Evolutionary conservation across 2,329 filamentous ascomycete genomes (phyloP), one percentile per base, ranked within the genome.

Genomic region (Plenodomus biglobosus): DNA sequence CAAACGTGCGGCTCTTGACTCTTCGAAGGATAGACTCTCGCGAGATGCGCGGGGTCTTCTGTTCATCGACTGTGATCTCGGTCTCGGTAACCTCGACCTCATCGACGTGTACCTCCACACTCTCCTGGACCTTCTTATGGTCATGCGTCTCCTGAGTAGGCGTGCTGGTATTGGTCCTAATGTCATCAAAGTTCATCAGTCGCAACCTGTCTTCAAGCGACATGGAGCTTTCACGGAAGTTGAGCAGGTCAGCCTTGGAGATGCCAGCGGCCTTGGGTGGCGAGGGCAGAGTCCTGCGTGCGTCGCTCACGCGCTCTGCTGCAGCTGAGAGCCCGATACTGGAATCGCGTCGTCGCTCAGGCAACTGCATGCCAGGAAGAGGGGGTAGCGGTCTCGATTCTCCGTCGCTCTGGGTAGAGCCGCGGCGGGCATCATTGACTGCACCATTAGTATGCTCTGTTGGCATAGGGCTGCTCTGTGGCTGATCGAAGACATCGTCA

Each of bases 21-120:
- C 92, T 90, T 44, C 89, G 86, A 61, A 97, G 78, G 59, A 97
- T 97, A 0, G 92, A 96, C 69, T 97, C 94, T 32, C 92, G 84
- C 8, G 92, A 96, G 65, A 97, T 95, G 45, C 87, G 87, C 10
- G 88, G 89, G 13, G 87, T 75, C 56, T 87, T 79, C 59, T 86
- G 87, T 48, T 85, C 82, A 8, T 71, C 65, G 42, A 56, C 35
- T 10, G 52, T 52, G 18, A 66, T 40, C 34, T 69, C 66, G n/a
- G 53, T 61, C 24, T 65, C 69, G 15, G 69, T 71, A 17, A 69
- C 56, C 8, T 57, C 54, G 17, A 53, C 40, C 24, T 53, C 50
- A 11, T 71, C 68, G 11, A 75, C 71, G 18, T 73, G 55, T 8
- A 68, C 62, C 21, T 70, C 51, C 8, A 66, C 57, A 21, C 38